These are phyloP conservation scores for Acrodontium crateriforme DNA, from an alignment of 2,329 filamentous ascomycete species.

Conservation along the genomic window DNA sequence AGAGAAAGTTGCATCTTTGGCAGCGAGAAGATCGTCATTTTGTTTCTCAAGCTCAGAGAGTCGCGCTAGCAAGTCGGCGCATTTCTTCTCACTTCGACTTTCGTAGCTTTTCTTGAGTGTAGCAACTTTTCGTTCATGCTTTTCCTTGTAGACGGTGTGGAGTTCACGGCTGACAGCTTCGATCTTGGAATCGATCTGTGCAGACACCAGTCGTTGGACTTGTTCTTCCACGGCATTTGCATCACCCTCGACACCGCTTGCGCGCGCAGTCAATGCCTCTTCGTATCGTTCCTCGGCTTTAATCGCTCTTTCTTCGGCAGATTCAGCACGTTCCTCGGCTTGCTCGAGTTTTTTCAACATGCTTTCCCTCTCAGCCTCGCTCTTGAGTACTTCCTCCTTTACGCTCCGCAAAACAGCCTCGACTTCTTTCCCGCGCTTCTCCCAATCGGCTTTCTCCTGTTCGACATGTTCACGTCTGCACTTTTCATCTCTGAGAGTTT, in stretches of 20 bases:
- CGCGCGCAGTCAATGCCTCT: constrained; percentile 36
- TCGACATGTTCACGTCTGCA: constrained; percentile 55
- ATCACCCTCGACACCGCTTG: constrained; percentile 11
- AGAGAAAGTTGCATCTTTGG: constrained; percentile 52
- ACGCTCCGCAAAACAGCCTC: constrained; percentile 67
- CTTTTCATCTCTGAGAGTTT: constrained; percentile 68
- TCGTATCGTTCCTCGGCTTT: constrained; percentile 53
- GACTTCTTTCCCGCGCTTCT: constrained; percentile 73
- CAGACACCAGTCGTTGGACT: constrained; percentile 33
- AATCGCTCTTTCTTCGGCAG: constrained; percentile 60
- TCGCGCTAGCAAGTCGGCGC: constrained; percentile 60
- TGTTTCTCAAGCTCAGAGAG: constrained; percentile 57
- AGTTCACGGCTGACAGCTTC: constrained; percentile 62
- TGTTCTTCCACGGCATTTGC: constrained; percentile 28
- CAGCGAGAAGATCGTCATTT: constrained; percentile 57
- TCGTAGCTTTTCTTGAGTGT: constrained; percentile 76
- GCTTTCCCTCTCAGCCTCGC: constrained; percentile 69
- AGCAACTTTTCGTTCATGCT: constrained; percentile 91
- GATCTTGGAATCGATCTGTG: constrained; percentile 80
- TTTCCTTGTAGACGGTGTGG: constrained; percentile 86
- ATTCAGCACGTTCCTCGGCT: constrained; percentile 58
- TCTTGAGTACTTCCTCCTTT: constrained; percentile 64
- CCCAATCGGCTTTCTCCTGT: constrained; percentile 69
- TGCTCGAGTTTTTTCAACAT: constrained; percentile 64
- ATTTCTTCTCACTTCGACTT: constrained; percentile 75